phyloP scores from a whole-genome alignment of 2,329 filamentous ascomycete species.

The Scedosporium apiospermum region DNA sequence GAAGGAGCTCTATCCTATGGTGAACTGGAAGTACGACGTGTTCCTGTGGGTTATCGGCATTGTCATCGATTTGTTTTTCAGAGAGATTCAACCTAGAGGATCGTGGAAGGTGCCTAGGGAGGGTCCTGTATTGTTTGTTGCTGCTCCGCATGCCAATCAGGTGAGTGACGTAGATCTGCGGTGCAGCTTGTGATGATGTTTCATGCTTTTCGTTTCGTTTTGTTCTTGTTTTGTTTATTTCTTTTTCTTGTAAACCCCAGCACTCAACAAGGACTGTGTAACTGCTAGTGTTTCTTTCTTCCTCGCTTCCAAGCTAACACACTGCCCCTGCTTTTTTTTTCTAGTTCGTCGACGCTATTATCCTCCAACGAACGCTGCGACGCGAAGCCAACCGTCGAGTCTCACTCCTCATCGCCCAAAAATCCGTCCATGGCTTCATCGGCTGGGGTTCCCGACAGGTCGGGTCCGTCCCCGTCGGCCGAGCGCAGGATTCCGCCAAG shows the following conservation, averaged over 20 bases:
- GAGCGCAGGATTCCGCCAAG: constrained; percentile 83
- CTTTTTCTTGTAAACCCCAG: constrained; percentile 9
- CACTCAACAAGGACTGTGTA: not conserved
- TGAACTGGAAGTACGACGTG: constrained; percentile 65
- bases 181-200: not conserved
- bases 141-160: constrained; percentile 94
- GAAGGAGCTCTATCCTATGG: constrained; percentile 59
- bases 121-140: constrained; percentile 89
- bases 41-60: constrained; percentile 72
- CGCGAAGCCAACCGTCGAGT: constrained; percentile 81
- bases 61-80: constrained; percentile 92
- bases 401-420: constrained; percentile 87
- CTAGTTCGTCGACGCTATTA: constrained; percentile 89
- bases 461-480: constrained; percentile 84
- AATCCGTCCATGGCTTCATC: constrained; percentile 90
- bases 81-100: constrained; percentile 88
- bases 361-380: constrained; percentile 83
- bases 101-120: constrained; percentile 88
- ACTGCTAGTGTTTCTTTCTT: not conserved
- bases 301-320: not conserved
- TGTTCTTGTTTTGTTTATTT: not conserved
- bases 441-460: constrained; percentile 77
- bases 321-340: not conserved
- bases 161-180: constrained; percentile 31
- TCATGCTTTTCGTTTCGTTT: not conserved